phyloP scores from a whole-genome alignment of 1,284 basidiomycete genomes.

The Cryptococcus hybrid region DNA sequence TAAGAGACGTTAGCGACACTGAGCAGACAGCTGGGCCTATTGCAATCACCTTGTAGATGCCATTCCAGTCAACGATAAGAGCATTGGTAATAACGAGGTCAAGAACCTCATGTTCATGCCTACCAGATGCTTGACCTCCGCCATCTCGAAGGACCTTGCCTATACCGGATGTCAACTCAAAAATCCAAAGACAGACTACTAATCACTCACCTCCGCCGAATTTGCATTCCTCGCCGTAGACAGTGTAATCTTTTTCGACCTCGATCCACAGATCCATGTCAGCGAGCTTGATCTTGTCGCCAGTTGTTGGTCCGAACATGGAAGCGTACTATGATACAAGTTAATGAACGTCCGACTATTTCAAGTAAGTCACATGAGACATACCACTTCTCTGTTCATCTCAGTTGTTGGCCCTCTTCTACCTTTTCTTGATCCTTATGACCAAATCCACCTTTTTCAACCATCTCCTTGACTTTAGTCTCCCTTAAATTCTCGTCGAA shows the following conservation, averaged over 20 bases:
- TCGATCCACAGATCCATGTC: conserved; percentile 92
- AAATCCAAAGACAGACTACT: background rate
- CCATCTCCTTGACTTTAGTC: conserved; percentile 18
- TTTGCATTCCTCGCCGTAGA: conserved; percentile 87
- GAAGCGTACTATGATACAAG: conserved; percentile 61
- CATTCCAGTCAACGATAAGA: conserved; percentile 90
- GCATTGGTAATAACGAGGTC: conserved; percentile 96
- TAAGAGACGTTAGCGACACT: conserved; percentile 34
- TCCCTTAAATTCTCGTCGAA: conserved; percentile 32
- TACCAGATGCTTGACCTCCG: conserved; percentile 87
- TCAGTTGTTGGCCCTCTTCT: conserved; percentile 23
- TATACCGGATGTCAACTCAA: conserved; percentile 32
- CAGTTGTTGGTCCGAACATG: conserved; percentile 93
- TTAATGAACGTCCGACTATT: background rate
- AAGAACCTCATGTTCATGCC: conserved; percentile 65
- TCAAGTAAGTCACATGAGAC: conserved; percentile 10
- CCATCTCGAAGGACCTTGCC: conserved; percentile 90
- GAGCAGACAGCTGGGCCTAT: background rate
- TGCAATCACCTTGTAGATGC: conserved; percentile 80
- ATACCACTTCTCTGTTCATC: conserved; percentile 49
- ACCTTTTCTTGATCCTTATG: conserved; percentile 41
- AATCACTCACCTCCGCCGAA: conserved; percentile 78
- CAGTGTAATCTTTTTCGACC: conserved; percentile 76
- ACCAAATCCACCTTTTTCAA: conserved; percentile 38
- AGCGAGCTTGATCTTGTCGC: conserved; percentile 82